phyloP scores from a whole-genome alignment of 495 filamentous ascomycete genomes.

The Xylaria bambusicola region DNA sequence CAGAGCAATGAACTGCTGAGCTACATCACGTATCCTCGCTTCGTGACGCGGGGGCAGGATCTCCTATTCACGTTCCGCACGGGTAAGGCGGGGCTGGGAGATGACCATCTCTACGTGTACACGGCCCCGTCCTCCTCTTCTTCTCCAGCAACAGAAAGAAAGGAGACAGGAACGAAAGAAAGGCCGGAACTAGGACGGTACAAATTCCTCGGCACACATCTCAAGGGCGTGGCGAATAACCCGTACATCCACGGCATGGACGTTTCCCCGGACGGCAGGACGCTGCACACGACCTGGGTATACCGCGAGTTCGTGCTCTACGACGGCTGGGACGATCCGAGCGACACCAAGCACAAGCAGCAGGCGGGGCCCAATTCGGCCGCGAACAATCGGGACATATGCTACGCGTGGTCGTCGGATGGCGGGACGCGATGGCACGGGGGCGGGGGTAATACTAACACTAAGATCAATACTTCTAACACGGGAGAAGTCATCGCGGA shows the following conservation, averaged over 20 bases:
- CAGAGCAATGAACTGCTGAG: slow-evolving; percentile 26
- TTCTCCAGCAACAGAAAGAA: background rate
- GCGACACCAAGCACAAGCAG: slow-evolving; percentile 44
- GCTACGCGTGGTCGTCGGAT: slow-evolving; percentile 48
- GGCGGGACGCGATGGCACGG: slow-evolving; percentile 44
- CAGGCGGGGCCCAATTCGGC: slow-evolving; percentile 46
- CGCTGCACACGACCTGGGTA: slow-evolving; percentile 50
- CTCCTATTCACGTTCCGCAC: slow-evolving; percentile 51
- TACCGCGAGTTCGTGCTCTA: slow-evolving; percentile 48
- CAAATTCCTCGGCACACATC: slow-evolving; percentile 38
- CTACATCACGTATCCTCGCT: slow-evolving; percentile 53
- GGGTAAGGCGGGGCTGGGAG: slow-evolving; percentile 51
- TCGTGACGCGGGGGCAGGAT: slow-evolving; percentile 29
- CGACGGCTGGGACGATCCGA: slow-evolving; percentile 44
- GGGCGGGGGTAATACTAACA: too few relatives aligned
- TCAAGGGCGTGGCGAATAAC: slow-evolving; percentile 48
- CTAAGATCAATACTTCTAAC: too few relatives aligned
- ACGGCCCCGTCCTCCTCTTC: too few relatives aligned
- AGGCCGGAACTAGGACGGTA: slow-evolving; percentile 22
- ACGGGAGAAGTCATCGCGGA: slow-evolving; percentile 34
- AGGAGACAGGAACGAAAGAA: background rate
- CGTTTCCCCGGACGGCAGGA: slow-evolving; percentile 22
- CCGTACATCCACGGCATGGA: slow-evolving; percentile 52
- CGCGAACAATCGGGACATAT: slow-evolving; percentile 50
- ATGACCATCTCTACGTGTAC: slow-evolving; percentile 49